These are phyloP conservation scores for Ophiostoma ips DNA, from an alignment of 2,329 filamentous ascomycete genomes.

Conservation along the genomic window DNA sequence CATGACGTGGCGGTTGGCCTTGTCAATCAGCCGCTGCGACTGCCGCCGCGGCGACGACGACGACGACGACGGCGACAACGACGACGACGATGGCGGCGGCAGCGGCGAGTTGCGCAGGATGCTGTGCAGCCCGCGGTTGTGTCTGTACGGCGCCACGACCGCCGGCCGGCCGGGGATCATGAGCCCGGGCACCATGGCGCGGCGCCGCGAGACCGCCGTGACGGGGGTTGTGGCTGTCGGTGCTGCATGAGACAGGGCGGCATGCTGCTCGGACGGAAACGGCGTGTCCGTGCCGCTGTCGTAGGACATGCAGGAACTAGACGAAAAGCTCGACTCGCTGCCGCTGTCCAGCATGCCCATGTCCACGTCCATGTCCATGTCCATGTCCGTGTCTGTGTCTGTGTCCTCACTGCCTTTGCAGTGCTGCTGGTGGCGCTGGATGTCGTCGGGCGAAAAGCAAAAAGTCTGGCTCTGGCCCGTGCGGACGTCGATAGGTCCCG, in stretches of 20 bases:
- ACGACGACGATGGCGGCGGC: conserved; percentile 35
- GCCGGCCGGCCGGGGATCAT: conserved; percentile 16
- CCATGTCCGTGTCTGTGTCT: neutral
- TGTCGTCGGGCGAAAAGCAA: conserved; percentile 25
- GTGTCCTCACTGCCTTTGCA: neutral
- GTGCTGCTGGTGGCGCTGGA: neutral
- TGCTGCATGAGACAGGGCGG: neutral
- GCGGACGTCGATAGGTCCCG: conserved; percentile 32
- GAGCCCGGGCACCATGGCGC: conserved; percentile 16
- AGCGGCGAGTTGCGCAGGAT: conserved; percentile 54
- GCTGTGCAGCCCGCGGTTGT: conserved; percentile 44
- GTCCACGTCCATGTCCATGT: neutral
- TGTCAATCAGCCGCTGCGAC: conserved; percentile 40
- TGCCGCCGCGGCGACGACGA: conserved; percentile 39
- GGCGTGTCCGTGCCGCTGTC: neutral
- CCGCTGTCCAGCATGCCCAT: neutral
- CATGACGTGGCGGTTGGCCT: conserved; percentile 40
- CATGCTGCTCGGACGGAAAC: neutral
- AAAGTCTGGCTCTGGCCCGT: conserved; percentile 26
- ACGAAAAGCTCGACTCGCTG: conserved; percentile 4
- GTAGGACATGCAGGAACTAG: too few relatives aligned
- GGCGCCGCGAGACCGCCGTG: conserved; percentile 15
- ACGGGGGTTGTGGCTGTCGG: neutral
- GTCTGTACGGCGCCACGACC: conserved; percentile 48
- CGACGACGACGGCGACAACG: conserved; percentile 35